Evolutionary conservation across 148 eudicot species (phyloP).

Genomic region (Heliosperma pusillum): DNA sequence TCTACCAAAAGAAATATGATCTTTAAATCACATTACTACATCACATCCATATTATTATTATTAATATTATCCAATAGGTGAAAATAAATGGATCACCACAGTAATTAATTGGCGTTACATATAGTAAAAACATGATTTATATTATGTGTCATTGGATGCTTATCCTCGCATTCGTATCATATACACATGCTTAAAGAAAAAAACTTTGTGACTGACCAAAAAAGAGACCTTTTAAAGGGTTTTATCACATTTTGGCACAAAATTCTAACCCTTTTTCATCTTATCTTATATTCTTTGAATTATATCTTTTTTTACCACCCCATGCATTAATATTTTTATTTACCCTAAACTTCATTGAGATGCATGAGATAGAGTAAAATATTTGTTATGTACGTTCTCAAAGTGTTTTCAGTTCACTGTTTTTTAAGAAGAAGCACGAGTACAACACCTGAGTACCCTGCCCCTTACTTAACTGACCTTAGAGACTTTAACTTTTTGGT

Average conservation of each 20-base stretch:
- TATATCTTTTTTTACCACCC: conserved; percentile 12
- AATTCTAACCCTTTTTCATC: conserved; percentile 39
- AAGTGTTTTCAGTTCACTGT: conserved; percentile 19
- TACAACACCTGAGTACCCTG: conserved; percentile 7
- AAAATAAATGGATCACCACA: conserved; percentile 16
- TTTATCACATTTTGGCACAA: conserved; percentile 35
- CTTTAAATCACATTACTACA: background rate
- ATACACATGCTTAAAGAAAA: conserved; percentile 20
- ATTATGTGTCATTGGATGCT: conserved; percentile 32
- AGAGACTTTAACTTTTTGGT: conserved; percentile 19
- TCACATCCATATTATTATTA: background rate
- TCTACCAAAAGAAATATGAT: background rate
- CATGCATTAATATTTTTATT: conserved; percentile 8
- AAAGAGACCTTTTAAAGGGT: conserved; percentile 28
- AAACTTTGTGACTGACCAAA: conserved; percentile 23
- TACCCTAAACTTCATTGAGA: conserved; percentile 3
- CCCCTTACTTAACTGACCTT: background rate
- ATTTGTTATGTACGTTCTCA: conserved; percentile 7
- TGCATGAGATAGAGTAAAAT: conserved; percentile 12
- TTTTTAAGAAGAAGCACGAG: conserved; percentile 20
- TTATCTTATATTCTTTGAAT: conserved; percentile 31
- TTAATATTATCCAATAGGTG: conserved; percentile 11
- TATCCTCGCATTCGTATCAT: conserved; percentile 20
- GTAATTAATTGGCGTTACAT: background rate
- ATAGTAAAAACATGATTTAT: background rate